These are phyloP conservation scores for Saccharomycopsis fodiens DNA, from an alignment of 805 yeast species.

Conservation along the genomic window DNA sequence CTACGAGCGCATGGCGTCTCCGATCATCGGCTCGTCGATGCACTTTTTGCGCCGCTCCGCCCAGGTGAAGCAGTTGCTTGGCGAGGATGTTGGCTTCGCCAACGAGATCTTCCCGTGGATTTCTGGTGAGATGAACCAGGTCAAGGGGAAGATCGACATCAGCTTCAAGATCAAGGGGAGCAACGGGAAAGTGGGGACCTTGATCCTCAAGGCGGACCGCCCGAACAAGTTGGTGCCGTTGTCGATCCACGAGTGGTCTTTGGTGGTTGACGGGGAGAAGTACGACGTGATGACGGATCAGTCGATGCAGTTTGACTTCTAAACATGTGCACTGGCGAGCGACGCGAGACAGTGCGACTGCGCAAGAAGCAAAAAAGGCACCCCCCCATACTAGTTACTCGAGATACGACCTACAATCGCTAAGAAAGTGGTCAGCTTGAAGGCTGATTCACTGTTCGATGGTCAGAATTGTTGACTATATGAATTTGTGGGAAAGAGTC, in stretches of 20 bases:
- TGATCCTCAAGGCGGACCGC: constrained; percentile 64
- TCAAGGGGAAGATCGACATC: constrained; percentile 73
- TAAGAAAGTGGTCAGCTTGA: no score
- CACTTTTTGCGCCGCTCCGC: constrained; percentile 76
- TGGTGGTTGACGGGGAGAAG: constrained; percentile 40
- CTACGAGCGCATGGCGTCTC: constrained; percentile 88
- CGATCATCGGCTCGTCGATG: constrained; percentile 79
- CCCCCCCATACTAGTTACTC: no score
- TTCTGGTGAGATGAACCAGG: constrained; percentile 75
- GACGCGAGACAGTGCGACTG: no score
- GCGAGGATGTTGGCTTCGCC: constrained; percentile 67
- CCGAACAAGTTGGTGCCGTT: constrained; percentile 51
- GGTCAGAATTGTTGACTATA: no score
- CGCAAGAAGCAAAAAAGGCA: no score
- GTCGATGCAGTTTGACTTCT: neutral
- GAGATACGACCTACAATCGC: no score
- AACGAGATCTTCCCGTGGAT: constrained; percentile 80
- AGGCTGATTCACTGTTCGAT: no score
- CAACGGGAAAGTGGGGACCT: constrained; percentile 42
- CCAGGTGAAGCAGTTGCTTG: constrained; percentile 53
- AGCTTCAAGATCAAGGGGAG: constrained; percentile 64
- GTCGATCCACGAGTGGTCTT: constrained; percentile 54
- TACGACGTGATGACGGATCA: constrained; percentile 45
- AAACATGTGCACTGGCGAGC: no score
- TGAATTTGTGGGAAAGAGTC: no score